Evolutionary conservation across 345 rosid species (phyloP).

Genomic region (Camelina sativa): DNA sequence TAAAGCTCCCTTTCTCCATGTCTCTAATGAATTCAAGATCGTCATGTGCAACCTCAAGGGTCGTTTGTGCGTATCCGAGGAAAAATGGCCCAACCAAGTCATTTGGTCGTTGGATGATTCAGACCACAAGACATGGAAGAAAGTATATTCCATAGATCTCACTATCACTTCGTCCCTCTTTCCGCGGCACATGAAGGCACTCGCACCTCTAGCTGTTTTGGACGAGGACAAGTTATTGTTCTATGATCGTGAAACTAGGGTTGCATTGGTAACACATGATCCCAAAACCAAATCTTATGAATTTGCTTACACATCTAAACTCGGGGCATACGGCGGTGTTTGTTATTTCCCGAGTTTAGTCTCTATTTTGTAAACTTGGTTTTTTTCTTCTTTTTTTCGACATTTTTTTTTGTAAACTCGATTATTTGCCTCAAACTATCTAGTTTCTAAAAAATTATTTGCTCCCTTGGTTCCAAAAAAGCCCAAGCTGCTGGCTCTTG

Average conservation of each 20-base stretch:
- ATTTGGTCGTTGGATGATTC: conserved; percentile 17
- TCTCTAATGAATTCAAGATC: background rate
- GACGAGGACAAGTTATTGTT: background rate
- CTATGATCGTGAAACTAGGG: background rate
- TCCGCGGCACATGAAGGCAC: accelerated
- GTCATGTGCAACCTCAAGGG: background rate
- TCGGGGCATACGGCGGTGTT: background rate
- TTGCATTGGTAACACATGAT: background rate
- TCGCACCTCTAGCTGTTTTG: background rate
- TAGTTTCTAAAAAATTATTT: background rate
- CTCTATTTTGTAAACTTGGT: conserved; percentile 2
- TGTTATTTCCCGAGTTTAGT: conserved; percentile 17
- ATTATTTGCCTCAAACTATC: background rate
- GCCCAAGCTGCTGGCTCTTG: no score
- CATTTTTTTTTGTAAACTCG: conserved; percentile 1
- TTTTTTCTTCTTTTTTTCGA: no score
- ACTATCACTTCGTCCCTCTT: background rate
- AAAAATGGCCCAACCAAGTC: background rate
- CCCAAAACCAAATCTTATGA: background rate
- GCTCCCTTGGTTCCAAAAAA: background rate
- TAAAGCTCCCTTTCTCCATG: conserved; percentile 9
- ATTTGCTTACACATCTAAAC: background rate
- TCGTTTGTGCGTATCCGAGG: conserved; percentile 4
- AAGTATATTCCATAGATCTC: background rate
- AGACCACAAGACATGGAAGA: conserved; percentile 4